These are phyloP conservation scores for Claviceps sp. DNA, from an alignment of 2,329 filamentous ascomycete species.

Conservation along the genomic window DNA sequence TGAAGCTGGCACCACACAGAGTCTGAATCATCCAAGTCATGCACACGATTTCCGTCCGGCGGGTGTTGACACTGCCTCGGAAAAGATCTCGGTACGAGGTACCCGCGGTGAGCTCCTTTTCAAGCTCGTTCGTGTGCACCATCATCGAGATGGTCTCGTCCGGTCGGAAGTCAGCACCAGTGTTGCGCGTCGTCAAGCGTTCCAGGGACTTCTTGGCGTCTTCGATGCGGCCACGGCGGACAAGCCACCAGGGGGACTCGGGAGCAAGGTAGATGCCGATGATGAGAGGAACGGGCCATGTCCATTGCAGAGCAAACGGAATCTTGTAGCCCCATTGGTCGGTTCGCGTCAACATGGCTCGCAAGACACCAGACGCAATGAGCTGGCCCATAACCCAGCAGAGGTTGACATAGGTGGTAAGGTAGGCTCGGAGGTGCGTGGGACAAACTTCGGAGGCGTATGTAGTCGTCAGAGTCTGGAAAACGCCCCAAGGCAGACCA, in stretches of 20 bases:
- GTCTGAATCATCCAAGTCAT: constrained; percentile 30
- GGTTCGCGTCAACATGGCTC: constrained; percentile 22
- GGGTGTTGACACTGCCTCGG: constrained; percentile 26
- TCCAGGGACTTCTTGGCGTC: constrained; percentile 25
- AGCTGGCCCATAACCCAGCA: constrained; percentile 38
- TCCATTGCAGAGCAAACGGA: constrained; percentile 36
- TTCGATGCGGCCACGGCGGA: constrained; percentile 25
- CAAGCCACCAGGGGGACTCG: constrained; percentile 38
- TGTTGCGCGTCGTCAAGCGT: constrained; percentile 27
- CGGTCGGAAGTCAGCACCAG: constrained; percentile 19
- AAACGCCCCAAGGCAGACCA: constrained; percentile 33
- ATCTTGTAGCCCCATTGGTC: constrained; percentile 33
- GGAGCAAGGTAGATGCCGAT: constrained; percentile 30
- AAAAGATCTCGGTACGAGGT: constrained; percentile 34
- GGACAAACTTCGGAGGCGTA: constrained; percentile 36
- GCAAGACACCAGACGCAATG: constrained; percentile 28
- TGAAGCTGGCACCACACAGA: constrained; percentile 28
- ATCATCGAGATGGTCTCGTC: constrained; percentile 37
- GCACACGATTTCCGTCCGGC: constrained; percentile 32
- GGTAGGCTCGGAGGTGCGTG: constrained; percentile 32
- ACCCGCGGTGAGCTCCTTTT: constrained; percentile 26
- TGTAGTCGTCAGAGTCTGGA: constrained; percentile 32
- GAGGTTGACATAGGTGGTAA: constrained; percentile 35
- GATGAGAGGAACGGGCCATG: constrained; percentile 32
- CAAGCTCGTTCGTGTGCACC: constrained; percentile 35